Evolutionary conservation across 345 rosid genomes (phyloP).

Genomic region (Mercurialis annua): DNA sequence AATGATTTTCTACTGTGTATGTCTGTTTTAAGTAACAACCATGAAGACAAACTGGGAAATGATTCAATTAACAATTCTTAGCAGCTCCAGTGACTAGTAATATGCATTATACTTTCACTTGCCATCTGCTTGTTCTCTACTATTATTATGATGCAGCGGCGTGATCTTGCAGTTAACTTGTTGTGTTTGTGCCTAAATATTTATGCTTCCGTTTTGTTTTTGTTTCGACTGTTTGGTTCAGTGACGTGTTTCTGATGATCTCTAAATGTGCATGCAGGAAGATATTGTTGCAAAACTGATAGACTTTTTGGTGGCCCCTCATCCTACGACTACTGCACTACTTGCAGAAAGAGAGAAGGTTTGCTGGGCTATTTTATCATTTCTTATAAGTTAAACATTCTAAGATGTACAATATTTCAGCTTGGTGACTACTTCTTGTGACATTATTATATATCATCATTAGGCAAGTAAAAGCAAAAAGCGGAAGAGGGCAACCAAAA

Average conservation of each 20-base stretch:
- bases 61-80: background rate
- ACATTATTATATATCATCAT: constrained; percentile 9
- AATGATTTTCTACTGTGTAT: background rate
- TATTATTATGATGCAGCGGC: constrained; percentile 1
- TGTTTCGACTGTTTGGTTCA: background rate
- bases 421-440: background rate
- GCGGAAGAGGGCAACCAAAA: constrained; percentile 60
- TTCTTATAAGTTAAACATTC: background rate
- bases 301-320: constrained; percentile 82
- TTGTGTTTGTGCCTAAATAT: background rate
- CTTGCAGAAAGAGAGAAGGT: constrained; percentile 83
- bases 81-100: background rate
- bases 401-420: background rate
- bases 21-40: background rate
- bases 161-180: background rate
- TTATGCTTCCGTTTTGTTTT: background rate
- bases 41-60: background rate
- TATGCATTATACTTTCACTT: background rate
- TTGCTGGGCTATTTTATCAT: background rate
- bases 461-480: constrained; percentile 66
- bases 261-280: constrained; percentile 51
- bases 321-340: constrained; percentile 52
- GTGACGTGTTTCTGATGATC: constrained; percentile 8
- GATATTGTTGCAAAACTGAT: constrained; percentile 63
- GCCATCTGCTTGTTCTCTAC: background rate